phyloP scores from a whole-genome alignment of 2,329 filamentous ascomycete species.

The Dryadomyces sulphureus region DNA sequence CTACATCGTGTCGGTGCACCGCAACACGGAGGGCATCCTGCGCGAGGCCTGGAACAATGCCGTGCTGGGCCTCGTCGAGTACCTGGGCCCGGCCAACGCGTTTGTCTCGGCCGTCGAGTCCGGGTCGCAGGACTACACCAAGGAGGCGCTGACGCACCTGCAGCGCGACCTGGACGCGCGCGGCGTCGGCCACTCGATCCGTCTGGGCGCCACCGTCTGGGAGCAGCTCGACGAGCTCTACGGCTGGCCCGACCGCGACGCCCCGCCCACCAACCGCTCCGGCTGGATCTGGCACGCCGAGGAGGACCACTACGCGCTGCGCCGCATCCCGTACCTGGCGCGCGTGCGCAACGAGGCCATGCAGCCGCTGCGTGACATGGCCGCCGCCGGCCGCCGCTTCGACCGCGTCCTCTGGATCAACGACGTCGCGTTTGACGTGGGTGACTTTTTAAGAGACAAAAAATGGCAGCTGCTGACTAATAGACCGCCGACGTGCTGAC shows the following conservation, averaged over 20 bases:
- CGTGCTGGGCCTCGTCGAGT: constrained; percentile 37
- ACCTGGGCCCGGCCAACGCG: constrained; percentile 46
- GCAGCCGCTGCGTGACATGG: constrained; percentile 37
- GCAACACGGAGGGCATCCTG: constrained; percentile 48
- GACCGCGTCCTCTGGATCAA: constrained; percentile 46
- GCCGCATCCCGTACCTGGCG: constrained; percentile 55
- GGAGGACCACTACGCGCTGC: constrained; percentile 34
- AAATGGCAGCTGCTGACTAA: too few relatives aligned
- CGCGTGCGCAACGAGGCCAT: constrained; percentile 47
- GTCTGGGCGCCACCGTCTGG: constrained; percentile 36
- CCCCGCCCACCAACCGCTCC: constrained; percentile 21
- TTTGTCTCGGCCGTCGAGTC: constrained; percentile 53
- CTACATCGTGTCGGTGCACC: constrained; percentile 53
- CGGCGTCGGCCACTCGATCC: constrained; percentile 37
- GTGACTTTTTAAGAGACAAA: constrained; percentile 10
- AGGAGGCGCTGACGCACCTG: constrained; percentile 43
- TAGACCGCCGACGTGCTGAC: constrained; percentile 31
- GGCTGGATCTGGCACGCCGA: constrained; percentile 48
- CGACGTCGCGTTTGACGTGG: constrained; percentile 42
- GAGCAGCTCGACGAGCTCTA: constrained; percentile 42
- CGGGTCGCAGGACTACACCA: constrained; percentile 53
- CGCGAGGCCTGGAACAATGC: constrained; percentile 44
- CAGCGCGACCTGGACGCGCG: constrained; percentile 34
- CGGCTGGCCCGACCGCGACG: constrained; percentile 16
- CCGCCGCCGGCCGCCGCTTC: constrained; percentile 27